phyloP scores from a whole-genome alignment of 306 rosid species.

The Alnus rubra region DNA sequence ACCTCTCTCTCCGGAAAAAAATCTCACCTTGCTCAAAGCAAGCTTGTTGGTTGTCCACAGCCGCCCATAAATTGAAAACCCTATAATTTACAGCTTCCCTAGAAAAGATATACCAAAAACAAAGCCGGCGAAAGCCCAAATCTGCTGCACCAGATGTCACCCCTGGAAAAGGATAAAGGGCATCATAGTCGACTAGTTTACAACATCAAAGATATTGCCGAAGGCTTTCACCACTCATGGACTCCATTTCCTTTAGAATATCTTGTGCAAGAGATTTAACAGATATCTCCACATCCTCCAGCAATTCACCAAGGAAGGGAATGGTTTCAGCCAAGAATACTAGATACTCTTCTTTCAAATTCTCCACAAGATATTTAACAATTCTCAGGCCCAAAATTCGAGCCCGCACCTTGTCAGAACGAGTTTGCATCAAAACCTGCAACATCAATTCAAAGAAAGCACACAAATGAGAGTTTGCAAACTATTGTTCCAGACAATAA shows the following conservation, averaged over 20 bases:
- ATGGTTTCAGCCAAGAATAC: slow-evolving; percentile 85
- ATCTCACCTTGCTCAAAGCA: background rate
- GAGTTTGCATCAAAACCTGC: slow-evolving; percentile 90
- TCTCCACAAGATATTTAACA: slow-evolving; percentile 67
- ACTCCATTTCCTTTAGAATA: slow-evolving; percentile 76
- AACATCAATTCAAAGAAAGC: slow-evolving; percentile 3
- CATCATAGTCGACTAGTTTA: background rate
- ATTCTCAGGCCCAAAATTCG: slow-evolving; percentile 76
- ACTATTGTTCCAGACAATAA: background rate
- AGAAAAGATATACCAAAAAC: slow-evolving; percentile 4
- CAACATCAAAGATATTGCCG: slow-evolving; percentile 51
- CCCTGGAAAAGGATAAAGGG: background rate
- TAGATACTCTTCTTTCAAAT: slow-evolving; percentile 82
- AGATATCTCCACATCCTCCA: slow-evolving; percentile 80
- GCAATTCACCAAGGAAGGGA: slow-evolving; percentile 89
- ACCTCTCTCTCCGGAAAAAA: background rate
- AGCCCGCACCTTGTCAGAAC: slow-evolving; percentile 70
- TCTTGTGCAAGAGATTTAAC: slow-evolving; percentile 87
- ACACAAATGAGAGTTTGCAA: background rate
- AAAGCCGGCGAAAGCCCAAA: background rate
- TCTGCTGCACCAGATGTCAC: background rate
- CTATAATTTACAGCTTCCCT: slow-evolving; percentile 14
- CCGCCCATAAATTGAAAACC: background rate
- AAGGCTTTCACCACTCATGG: slow-evolving; percentile 80
- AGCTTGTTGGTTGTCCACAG: background rate